phyloP scores from a whole-genome alignment of 2,329 filamentous ascomycete species.

The Epichloe brachyelytri region DNA sequence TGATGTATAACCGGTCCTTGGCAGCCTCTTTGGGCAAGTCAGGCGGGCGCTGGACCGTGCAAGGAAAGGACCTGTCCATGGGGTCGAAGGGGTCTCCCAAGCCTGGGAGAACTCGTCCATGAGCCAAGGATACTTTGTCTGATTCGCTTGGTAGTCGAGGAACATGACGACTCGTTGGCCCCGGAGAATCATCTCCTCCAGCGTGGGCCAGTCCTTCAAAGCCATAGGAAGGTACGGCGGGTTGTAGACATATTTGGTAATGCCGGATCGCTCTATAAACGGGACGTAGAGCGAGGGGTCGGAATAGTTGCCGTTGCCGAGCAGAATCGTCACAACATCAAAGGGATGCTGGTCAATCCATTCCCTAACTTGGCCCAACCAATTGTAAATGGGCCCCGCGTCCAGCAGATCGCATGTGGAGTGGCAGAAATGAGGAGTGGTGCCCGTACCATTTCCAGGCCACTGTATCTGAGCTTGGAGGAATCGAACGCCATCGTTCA shows the following conservation, averaged over 20 bases:
- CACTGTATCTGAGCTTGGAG: slow-evolving; percentile 52
- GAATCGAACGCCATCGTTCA: slow-evolving; percentile 63
- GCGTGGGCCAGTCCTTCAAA: slow-evolving; percentile 69
- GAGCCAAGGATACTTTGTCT: slow-evolving; percentile 67
- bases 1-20: slow-evolving; percentile 57
- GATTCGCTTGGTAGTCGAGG: slow-evolving; percentile 75
- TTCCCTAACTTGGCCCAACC: slow-evolving; percentile 51
- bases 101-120: slow-evolving; percentile 79
- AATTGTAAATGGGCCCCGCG: slow-evolving; percentile 62
- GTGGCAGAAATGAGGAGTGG: slow-evolving; percentile 63
- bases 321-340: slow-evolving; percentile 76
- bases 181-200: slow-evolving; percentile 60
- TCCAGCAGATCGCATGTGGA: slow-evolving; percentile 72
- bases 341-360: slow-evolving; percentile 72
- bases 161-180: slow-evolving; percentile 66
- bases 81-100: slow-evolving; percentile 89
- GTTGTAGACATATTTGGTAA: slow-evolving; percentile 60
- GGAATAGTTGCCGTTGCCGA: slow-evolving; percentile 75
- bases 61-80: slow-evolving; percentile 53
- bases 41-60: slow-evolving; percentile 64
- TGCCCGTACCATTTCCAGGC: slow-evolving; percentile 30
- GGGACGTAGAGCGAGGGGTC: slow-evolving; percentile 47
- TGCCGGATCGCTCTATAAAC: slow-evolving; percentile 57
- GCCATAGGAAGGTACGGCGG: slow-evolving; percentile 60
- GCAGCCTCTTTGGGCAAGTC: slow-evolving; percentile 41